Evolutionary conservation across 345 rosid genomes (phyloP).

Genomic region (Gossypium anomalum): DNA sequence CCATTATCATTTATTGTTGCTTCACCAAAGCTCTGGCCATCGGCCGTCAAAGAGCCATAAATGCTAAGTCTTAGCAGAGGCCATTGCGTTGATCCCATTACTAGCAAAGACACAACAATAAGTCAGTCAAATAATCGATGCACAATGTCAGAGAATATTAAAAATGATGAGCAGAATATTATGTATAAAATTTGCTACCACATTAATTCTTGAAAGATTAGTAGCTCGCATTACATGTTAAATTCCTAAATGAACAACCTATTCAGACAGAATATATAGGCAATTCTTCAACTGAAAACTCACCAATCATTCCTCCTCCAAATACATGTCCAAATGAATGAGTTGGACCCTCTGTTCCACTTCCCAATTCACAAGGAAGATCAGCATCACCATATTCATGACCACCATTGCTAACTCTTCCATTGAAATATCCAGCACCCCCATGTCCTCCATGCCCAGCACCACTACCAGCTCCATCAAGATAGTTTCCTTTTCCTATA

Average conservation of each 20-base stretch:
- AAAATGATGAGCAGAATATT: neutral
- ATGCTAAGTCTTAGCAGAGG: conserved; percentile 65
- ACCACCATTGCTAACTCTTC: conserved; percentile 76
- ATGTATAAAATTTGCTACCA: neutral
- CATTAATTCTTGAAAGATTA: conserved; percentile 3
- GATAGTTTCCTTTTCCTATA: conserved; percentile 76
- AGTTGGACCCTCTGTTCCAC: conserved; percentile 84
- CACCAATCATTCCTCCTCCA: conserved; percentile 98
- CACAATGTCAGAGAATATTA: neutral
- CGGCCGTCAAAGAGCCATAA: conserved; percentile 66
- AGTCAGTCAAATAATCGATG: conserved; percentile 17
- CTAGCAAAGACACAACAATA: conserved; percentile 39
- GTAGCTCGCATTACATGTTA: neutral
- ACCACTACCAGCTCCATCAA: conserved; percentile 91
- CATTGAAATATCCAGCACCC: conserved; percentile 85
- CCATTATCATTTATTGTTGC: conserved; percentile 33
- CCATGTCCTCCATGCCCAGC: conserved; percentile 98
- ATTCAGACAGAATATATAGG: neutral
- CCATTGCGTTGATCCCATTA: conserved; percentile 82
- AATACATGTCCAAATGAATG: conserved; percentile 51
- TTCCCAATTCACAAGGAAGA: conserved; percentile 93
- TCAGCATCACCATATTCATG: conserved; percentile 73
- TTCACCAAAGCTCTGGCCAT: conserved; percentile 71
- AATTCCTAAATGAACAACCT: neutral
- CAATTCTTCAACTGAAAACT: neutral